Percentiles rank a stretch among this genome's conserved stretches.
Evolutionary conservation across 352 stramenopile species (phyloP).

Genomic region (Phytophthora pinifolia): DNA sequence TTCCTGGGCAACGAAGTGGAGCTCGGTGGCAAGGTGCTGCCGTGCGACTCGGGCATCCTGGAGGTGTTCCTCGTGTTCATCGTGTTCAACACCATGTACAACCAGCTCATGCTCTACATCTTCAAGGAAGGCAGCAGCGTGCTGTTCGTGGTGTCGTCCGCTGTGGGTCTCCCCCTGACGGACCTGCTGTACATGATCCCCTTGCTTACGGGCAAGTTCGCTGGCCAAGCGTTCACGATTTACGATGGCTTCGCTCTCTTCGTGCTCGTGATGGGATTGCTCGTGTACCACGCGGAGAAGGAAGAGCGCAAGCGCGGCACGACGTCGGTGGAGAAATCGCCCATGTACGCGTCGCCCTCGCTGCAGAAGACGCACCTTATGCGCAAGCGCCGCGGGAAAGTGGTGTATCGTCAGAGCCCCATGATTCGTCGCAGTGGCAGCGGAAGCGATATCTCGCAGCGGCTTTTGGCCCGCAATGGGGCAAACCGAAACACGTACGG

Average conservation of each 20-base stretch:
- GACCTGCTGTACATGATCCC: slow-evolving; percentile 87
- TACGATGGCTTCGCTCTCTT: slow-evolving; percentile 90
- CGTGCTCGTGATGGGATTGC: slow-evolving; percentile 80
- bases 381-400: slow-evolving; percentile 72
- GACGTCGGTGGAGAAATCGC: slow-evolving; percentile 77
- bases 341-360: slow-evolving; percentile 84
- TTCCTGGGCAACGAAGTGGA: slow-evolving; percentile 75
- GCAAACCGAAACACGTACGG: slow-evolving; percentile 58
- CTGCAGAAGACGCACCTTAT: slow-evolving; percentile 86
- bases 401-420: slow-evolving; percentile 84
- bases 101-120: slow-evolving; percentile 89
- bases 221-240: slow-evolving; percentile 79
- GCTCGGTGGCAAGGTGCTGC: slow-evolving; percentile 53
- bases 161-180: slow-evolving; percentile 76
- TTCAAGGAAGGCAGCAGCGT: slow-evolving; percentile 90
- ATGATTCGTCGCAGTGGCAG: slow-evolving; percentile 58
- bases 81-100: slow-evolving; percentile 87
- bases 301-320: slow-evolving; percentile 64
- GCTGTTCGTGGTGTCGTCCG: slow-evolving; percentile 87
- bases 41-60: slow-evolving; percentile 71
- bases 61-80: slow-evolving; percentile 84
- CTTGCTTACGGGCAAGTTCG: slow-evolving; percentile 64
- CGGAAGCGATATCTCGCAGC: slow-evolving; percentile 53
- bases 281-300: slow-evolving; percentile 90
- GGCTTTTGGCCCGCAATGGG: slow-evolving; percentile 50